These are phyloP conservation scores for Nematocida ironsii DNA, from an alignment of 371 early-diverging fungal genomes.

Conservation along the genomic window DNA sequence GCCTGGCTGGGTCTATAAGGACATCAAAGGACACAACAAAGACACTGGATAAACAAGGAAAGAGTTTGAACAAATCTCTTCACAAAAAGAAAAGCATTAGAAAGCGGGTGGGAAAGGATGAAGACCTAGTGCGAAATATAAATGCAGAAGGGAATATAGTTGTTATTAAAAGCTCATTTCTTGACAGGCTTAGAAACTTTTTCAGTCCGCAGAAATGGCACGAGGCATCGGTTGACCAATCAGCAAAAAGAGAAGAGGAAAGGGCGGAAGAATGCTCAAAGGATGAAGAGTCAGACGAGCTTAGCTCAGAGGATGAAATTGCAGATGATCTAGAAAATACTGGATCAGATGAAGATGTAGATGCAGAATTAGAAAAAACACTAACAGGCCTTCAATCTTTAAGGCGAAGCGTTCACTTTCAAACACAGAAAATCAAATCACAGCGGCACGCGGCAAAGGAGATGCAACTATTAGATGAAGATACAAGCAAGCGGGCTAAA, in stretches of 20 bases:
- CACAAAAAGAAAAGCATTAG: constrained; percentile 38
- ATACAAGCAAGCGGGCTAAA: constrained; percentile 42
- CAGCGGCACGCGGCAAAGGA: constrained; percentile 52
- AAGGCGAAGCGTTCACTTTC: constrained; percentile 22
- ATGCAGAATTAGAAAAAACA: constrained; percentile 51
- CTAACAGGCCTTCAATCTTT: constrained; percentile 48
- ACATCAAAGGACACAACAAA: constrained; percentile 50
- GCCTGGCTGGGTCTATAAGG: constrained; percentile 25
- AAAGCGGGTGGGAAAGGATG: constrained; percentile 14
- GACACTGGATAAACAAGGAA: constrained; percentile 30
- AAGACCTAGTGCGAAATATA: constrained; percentile 7
- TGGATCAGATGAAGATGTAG: constrained; percentile 13
- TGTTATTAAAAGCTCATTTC: constrained; percentile 19
- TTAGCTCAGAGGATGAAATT: constrained; percentile 1
- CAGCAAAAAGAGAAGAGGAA: constrained; percentile 13
- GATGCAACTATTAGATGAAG: constrained; percentile 49
- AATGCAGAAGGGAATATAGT: constrained; percentile 18
- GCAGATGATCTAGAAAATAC: constrained; percentile 27
- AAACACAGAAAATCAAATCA: constrained; percentile 42
- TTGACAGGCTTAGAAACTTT: constrained; percentile 20
- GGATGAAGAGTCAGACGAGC: not conserved
- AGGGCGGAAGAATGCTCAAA: not conserved
- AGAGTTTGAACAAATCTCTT: constrained; percentile 1
- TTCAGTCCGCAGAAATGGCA: constrained; percentile 12
- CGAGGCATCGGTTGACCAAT: not conserved